Evolutionary conservation across 768 basidiomycete species (phyloP).

Genomic region (Suillus cothurnatus): DNA sequence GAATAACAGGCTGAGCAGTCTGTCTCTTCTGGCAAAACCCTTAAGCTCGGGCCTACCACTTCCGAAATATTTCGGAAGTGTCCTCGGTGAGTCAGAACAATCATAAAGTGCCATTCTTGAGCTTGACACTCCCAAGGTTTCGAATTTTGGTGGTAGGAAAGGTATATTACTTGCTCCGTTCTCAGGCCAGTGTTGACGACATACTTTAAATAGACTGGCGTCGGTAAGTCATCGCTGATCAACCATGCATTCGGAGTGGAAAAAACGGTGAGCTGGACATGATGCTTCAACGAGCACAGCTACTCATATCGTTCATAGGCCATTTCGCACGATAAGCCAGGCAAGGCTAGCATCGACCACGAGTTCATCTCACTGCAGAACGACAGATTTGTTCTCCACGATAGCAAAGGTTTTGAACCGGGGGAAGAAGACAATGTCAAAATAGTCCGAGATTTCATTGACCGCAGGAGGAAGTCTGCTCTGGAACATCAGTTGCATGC

Average conservation of each 20-base stretch:
- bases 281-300: too few relatives aligned
- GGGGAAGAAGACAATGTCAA: slow-evolving; percentile 12
- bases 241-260: background rate
- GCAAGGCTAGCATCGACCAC: slow-evolving; percentile 15
- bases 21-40: background rate
- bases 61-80: background rate
- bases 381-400: slow-evolving; percentile 16
- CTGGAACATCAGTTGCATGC: slow-evolving; percentile 14
- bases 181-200: background rate
- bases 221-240: background rate
- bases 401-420: slow-evolving; percentile 20
- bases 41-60: background rate
- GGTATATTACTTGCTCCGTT: background rate
- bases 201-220: background rate
- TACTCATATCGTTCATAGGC: background rate
- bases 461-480: background rate
- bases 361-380: slow-evolving; percentile 12
- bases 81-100: background rate
- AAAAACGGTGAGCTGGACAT: background rate
- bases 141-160: background rate
- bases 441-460: slow-evolving; percentile 14
- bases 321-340: background rate
- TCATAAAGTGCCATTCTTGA: background rate
- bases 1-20: background rate
- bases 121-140: background rate